phyloP scores from a whole-genome alignment of 768 basidiomycete genomes.

The Tricholoma sp. region DNA sequence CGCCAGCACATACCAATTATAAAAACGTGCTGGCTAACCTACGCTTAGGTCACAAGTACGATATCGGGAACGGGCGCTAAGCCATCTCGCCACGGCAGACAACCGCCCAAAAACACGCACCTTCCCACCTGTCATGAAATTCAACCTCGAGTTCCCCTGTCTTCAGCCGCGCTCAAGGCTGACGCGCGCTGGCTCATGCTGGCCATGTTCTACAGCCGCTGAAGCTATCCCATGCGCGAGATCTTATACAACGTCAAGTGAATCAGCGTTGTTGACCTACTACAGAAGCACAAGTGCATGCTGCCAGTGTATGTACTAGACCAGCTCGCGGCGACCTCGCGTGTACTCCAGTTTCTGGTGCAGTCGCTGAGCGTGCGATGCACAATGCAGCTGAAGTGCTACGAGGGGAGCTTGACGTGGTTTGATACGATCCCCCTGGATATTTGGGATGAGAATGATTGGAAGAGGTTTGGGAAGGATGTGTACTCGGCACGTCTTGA shows the following conservation, averaged over 20 bases:
- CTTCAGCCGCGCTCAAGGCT: conserved; percentile 15
- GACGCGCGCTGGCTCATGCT: conserved; percentile 16
- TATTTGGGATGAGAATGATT: conserved; percentile 14
- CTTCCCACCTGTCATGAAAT: conserved; percentile 10
- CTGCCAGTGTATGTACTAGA: conserved; percentile 13
- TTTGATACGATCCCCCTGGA: conserved; percentile 14
- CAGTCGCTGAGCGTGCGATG: conserved; percentile 5
- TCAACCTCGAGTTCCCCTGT: conserved; percentile 15
- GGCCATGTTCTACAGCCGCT: conserved; percentile 16
- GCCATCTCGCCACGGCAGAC: conserved; percentile 14
- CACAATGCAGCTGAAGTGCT: conserved; percentile 3
- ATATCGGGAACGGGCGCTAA: conserved; percentile 15
- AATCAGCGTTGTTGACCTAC: conserved; percentile 9
- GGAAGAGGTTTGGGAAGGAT: conserved; percentile 12
- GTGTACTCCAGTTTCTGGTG: conserved; percentile 10
- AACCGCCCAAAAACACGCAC: conserved; percentile 8
- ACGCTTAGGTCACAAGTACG: conserved; percentile 19
- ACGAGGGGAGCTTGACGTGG: conserved; percentile 8
- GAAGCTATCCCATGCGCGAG: conserved; percentile 14
- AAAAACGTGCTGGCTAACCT: conserved; percentile 12
- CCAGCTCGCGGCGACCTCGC: conserved; percentile 10
- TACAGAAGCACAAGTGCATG: conserved; percentile 11
- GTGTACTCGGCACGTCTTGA: conserved; percentile 9
- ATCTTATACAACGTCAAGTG: conserved; percentile 13
- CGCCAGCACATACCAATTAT: conserved; percentile 14